These are phyloP conservation scores for Tillandsia fasciculata DNA, from an alignment of 176 grass and related monocot species.

Conservation along the genomic window DNA sequence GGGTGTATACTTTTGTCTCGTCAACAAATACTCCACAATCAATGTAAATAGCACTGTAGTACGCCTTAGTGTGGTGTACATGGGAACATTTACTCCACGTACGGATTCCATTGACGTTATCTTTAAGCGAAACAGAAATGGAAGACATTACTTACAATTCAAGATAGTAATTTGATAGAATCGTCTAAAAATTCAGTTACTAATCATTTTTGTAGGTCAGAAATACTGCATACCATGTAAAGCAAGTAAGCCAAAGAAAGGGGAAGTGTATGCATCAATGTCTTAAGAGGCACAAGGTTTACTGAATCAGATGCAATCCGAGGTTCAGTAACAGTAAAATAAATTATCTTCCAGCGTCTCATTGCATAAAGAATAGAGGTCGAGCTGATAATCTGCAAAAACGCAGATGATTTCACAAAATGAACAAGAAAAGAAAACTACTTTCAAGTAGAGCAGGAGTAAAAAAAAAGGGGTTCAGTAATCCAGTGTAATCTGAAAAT, in stretches of 20 bases:
- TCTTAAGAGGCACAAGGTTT: constrained; percentile 64
- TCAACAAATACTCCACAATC: constrained; percentile 90
- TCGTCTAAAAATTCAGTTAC: constrained; percentile 1
- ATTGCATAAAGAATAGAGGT: constrained; percentile 78
- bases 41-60: constrained; percentile 98
- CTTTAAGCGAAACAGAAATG: constrained; percentile 41
- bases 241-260: constrained; percentile 96
- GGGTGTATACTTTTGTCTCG: constrained; percentile 77
- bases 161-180: constrained; percentile 5
- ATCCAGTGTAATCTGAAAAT: too few species aligned
- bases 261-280: constrained; percentile 69
- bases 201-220: background rate
- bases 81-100: constrained; percentile 97
- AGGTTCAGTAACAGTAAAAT: constrained; percentile 59
- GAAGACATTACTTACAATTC: constrained; percentile 23
- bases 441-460: too few species aligned
- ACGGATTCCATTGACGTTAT: constrained; percentile 96
- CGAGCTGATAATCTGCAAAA: constrained; percentile 79
- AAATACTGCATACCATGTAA: constrained; percentile 69
- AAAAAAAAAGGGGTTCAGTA: too few species aligned
- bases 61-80: constrained; percentile 97
- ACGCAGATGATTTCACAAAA: background rate
- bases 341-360: constrained; percentile 77
- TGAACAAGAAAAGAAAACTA: constrained; percentile 10
- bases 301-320: constrained; percentile 45